Base-by-base conservation (phyloP, 1,284 basidiomycete species). In the Apiotrichum veenhuisii region DNA sequence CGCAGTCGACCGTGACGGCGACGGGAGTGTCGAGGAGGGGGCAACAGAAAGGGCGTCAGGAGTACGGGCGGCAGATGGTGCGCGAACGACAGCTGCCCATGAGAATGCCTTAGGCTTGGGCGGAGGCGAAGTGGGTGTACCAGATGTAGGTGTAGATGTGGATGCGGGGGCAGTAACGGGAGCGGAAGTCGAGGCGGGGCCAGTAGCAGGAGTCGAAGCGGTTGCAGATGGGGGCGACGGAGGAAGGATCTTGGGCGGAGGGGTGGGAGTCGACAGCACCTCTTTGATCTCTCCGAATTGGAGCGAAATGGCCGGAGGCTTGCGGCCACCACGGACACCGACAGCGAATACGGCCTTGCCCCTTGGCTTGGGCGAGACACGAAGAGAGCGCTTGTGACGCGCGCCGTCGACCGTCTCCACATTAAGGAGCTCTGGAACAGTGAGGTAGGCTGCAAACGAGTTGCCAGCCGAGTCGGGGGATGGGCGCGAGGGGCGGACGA, bases 11-110 rank as follows among this genome's bases (percentile, higher is more conserved):
- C 55, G 61, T 2, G 64, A 65, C 0, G 66, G 66, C 1, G 68
- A 64, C 4, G 66, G 55, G 12, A 64, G 49, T 15, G 69, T 66
- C 3, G 67, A 60, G 1, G 66, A 64, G 12, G 68, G 55, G n/a
- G 61, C 53, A 30, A 52, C 53, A 1, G 64, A 56, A 3, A 60
- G 43, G 20, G 55, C 48, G 46, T 61, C 55, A 30, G 66, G 59
- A 11, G 65, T 63, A 9, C 50, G 53, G 8, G 50, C 18, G 2
- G 51, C 41, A 27, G 52, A 45, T 54, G 26, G 62, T 40, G 12
- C 62, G 42, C 59, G 49, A 37, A 91, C 79, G 25, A 91, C 82
- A 2, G 87, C 87, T 0, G 89, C 88, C 87, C 87, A 92, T 5
- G 46, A 48, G 5, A 84, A 85, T 68, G 69, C 67, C 48, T 70